These are phyloP conservation scores for Helianthus annuus DNA, from an alignment of 129 eudicot species.

Conservation along the genomic window DNA sequence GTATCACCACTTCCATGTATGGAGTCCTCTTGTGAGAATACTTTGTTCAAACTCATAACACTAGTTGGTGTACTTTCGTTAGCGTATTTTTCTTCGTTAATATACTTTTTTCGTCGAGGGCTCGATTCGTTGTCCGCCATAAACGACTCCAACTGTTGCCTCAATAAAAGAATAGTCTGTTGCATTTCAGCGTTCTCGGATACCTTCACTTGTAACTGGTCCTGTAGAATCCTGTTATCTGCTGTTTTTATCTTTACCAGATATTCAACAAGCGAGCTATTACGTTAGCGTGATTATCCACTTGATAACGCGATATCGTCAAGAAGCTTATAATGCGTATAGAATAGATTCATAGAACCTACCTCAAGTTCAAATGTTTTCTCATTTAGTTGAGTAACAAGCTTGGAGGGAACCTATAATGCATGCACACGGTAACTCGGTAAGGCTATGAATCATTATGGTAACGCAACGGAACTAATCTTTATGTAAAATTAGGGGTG, in stretches of 20 bases:
- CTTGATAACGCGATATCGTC: neutral
- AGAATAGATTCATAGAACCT: constrained; percentile 26
- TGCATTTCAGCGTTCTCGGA: constrained; percentile 81
- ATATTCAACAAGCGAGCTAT: constrained; percentile 13
- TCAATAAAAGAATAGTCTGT: constrained; percentile 64
- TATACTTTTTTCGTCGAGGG: constrained; percentile 26
- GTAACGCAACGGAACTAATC: neutral
- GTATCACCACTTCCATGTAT: constrained; percentile 46
- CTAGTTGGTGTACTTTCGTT: constrained; percentile 74
- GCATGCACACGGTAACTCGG: neutral
- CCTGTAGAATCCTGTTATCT: constrained; percentile 84
- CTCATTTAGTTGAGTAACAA: constrained; percentile 66
- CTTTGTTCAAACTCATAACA: constrained; percentile 69
- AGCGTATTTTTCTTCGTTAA: constrained; percentile 42
- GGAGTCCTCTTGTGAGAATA: constrained; percentile 53
- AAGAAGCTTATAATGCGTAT: neutral
- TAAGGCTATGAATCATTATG: constrained; percentile 10
- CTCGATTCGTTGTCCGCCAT: constrained; percentile 38
- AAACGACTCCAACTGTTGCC: constrained; percentile 63
- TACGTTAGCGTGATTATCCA: constrained; percentile 26
- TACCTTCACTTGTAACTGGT: constrained; percentile 82
- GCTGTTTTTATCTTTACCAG: constrained; percentile 69
- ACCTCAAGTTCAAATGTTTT: constrained; percentile 90
- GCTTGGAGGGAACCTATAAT: constrained; percentile 64
- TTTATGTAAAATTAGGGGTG: neutral